A percentile compares a stretch with the other conserved stretches of the same genome.
Evolutionary conservation across 306 rosid species (phyloP).

Genomic region (Dryas drummondii): DNA sequence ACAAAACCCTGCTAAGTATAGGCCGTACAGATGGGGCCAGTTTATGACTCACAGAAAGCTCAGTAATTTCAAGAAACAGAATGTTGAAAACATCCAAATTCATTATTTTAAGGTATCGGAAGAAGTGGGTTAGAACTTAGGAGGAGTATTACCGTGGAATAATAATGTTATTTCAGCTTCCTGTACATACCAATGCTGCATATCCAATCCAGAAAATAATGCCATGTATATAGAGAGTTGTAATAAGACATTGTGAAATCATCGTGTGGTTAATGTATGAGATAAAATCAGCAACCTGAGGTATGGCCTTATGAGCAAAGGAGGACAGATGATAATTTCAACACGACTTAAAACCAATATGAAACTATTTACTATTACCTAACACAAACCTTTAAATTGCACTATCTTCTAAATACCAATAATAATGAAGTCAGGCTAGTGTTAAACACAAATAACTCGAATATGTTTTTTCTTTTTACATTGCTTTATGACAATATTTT

Average conservation of each 20-base stretch:
- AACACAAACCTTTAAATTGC: too few relatives aligned
- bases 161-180: not conserved
- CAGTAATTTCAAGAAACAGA: conserved; percentile 45
- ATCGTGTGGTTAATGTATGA: not conserved
- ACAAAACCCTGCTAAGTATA: conserved; percentile 48
- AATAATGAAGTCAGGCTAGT: too few relatives aligned
- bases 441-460: too few relatives aligned
- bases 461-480: too few relatives aligned
- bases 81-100: conserved; percentile 48
- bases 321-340: not conserved
- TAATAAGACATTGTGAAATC: not conserved
- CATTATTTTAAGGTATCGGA: conserved; percentile 36
- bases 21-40: conserved; percentile 61
- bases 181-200: not conserved
- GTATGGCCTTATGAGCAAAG: not conserved
- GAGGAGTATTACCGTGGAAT: not conserved
- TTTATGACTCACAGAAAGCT: conserved; percentile 33
- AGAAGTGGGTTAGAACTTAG: not conserved
- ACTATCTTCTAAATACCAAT: too few relatives aligned
- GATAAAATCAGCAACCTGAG: too few relatives aligned
- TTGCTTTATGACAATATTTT: too few relatives aligned
- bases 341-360: not conserved
- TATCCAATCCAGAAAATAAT: not conserved
- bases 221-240: not conserved
- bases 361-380: too few relatives aligned